Evolutionary conservation across 805 yeast genomes (phyloP), one percentile per base, ranked within the genome.

Genomic region (Phaffomyces thermotolerans): DNA sequence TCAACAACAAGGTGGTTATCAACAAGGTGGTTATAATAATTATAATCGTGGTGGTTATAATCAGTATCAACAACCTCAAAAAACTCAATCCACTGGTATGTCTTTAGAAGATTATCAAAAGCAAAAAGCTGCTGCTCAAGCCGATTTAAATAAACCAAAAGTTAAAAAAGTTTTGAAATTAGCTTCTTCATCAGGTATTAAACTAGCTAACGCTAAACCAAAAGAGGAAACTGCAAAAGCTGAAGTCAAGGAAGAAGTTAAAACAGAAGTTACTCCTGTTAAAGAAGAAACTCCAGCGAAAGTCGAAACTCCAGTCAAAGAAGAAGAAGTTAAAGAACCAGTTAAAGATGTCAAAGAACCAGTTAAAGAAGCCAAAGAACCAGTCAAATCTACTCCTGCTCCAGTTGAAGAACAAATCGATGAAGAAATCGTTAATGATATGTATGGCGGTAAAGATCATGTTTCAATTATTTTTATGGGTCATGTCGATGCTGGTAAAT

Each of bases 401-500:
- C 27, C 54, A 35, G 39, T 63, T 14, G 95, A 84, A 60, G 91
- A 84, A 33, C 78, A 76, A 57, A 73, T 90, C 45, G 96, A 91
- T 63, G 85, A 85, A 59, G 93, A 83, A 55, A 78, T 90, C 51
- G 88, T 93, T 51, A 81, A 78, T 46, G 99, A 95, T 58, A 69
- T 93, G 85, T 93, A 87, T 60, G 97, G 96, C 52, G 95, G 95
- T 59, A 93, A 93, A 67, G 99, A 91, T 64, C 99, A 93, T 69
- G 78, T 93, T 63, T 90, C 97, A 17, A 84, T 93, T 56, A 88
- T 93, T 55, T 93, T 93, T 69, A 93, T 93, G 98, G 99, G 99
- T 57, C 99, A 93, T 63, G 99, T 93, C 54, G 99, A 93, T 75
- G 99, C 99, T 31, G 99, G 99, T 64, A 93, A 93, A 68, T 88